These are phyloP conservation scores for Mrakiaceae sp. DNA, from an alignment of 1,284 basidiomycete genomes.

Conservation along the genomic window DNA sequence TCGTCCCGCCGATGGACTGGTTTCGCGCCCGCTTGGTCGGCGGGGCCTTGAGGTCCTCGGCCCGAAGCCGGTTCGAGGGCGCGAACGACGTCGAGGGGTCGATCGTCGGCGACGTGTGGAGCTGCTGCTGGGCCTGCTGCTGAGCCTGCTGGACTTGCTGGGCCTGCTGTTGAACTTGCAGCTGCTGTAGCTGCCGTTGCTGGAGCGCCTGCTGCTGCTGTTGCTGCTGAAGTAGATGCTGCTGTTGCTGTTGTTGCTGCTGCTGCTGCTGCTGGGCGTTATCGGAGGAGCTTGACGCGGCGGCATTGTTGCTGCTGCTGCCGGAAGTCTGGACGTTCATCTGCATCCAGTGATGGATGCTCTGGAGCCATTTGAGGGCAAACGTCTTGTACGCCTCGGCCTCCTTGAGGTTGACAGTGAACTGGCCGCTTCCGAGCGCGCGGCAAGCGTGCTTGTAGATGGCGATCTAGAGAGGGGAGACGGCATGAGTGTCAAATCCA, in stretches of 20 bases:
- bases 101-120: neutral
- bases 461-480: too few relatives aligned
- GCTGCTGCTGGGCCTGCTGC: neutral
- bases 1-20: conserved; percentile 3
- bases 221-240: conserved; percentile 18
- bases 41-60: conserved; percentile 15
- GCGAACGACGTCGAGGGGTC: conserved; percentile 2
- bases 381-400: too few relatives aligned
- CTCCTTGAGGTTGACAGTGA: too few relatives aligned
- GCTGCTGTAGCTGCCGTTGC: conserved; percentile 17
- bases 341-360: too few relatives aligned
- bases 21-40: conserved; percentile 14
- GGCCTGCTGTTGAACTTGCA: neutral
- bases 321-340: too few relatives aligned
- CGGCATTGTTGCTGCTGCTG: too few relatives aligned
- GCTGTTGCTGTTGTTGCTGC: conserved; percentile 7
- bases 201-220: conserved; percentile 22
- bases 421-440: too few relatives aligned
- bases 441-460: too few relatives aligned
- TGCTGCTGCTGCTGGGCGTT: conserved; percentile 9
- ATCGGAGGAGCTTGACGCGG: too few relatives aligned
- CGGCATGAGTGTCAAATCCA: too few relatives aligned
- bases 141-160: neutral
- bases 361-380: too few relatives aligned
- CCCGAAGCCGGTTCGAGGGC: conserved; percentile 1